Conservation (phyloP, 2,329 filamentous ascomycete genomes). For the Macroventuria anomochaeta region DNA sequence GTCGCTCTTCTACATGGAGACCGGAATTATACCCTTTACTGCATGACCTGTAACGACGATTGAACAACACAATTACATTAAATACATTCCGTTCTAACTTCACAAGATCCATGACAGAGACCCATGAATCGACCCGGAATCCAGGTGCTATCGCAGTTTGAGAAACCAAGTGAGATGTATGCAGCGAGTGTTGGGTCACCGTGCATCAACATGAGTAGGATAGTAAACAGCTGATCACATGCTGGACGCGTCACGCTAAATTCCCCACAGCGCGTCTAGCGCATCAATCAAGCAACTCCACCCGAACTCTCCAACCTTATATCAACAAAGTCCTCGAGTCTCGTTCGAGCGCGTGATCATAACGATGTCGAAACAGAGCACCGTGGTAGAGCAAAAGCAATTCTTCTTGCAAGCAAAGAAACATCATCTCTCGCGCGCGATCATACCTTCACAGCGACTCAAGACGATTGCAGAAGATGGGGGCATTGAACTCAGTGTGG, state of each 20-base stretch:
- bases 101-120: background rate
- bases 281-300: background rate
- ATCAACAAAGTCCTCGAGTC: background rate
- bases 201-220: no score
- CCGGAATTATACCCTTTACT: background rate
- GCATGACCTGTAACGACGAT: background rate
- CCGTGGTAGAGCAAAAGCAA: constrained; percentile 66
- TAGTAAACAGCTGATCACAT: background rate
- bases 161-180: no score
- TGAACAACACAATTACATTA: background rate
- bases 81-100: background rate
- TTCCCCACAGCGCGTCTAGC: constrained; percentile 12
- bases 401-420: constrained; percentile 69
- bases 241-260: constrained; percentile 12
- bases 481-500: constrained; percentile 55
- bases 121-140: no score
- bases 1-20: background rate
- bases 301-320: background rate
- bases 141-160: no score
- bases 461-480: constrained; percentile 56
- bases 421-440: constrained; percentile 65
- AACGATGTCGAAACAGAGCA: constrained; percentile 40
- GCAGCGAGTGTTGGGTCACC: no score
- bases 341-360: background rate
- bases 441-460: constrained; percentile 64